A percentile compares a stretch with the other conserved stretches of the same genome.
These are phyloP conservation scores for Serendipita sp. DNA, from an alignment of 768 basidiomycete species.

Conservation along the genomic window DNA sequence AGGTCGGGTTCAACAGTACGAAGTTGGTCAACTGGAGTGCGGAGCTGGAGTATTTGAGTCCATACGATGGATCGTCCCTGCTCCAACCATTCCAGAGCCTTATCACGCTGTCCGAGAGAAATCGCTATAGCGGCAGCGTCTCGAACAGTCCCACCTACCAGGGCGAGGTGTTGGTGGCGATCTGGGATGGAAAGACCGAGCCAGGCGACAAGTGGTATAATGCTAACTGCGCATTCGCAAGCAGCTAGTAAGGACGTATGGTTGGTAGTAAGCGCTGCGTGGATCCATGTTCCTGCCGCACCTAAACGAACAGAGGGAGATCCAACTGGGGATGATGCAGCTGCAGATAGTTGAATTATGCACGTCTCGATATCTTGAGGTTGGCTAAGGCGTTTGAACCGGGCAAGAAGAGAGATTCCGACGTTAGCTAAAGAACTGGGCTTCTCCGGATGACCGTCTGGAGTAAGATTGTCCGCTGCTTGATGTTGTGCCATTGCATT, in stretches of 20 bases:
- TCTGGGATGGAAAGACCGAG: not conserved
- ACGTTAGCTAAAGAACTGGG: too few species aligned
- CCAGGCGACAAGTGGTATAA: not conserved
- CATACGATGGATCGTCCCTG: not conserved
- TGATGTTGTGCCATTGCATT: too few species aligned
- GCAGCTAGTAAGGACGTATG: not conserved
- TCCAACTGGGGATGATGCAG: too few species aligned
- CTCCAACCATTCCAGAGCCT: conserved; percentile 8
- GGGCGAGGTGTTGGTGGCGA: not conserved
- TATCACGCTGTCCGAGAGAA: not conserved
- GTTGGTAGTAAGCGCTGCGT: too few species aligned
- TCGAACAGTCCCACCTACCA: not conserved
- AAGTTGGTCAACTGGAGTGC: not conserved
- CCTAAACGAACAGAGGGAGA: too few species aligned
- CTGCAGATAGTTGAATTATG: too few species aligned
- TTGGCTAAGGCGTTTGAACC: not conserved
- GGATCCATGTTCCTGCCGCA: too few species aligned
- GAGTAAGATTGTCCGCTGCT: too few species aligned
- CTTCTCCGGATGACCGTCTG: too few species aligned
- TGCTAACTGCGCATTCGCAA: not conserved
- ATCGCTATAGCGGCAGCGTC: conserved; percentile 7
- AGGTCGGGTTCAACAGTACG: not conserved
- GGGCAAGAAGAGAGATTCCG: too few species aligned
- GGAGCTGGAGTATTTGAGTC: not conserved
- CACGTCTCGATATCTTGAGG: not conserved